Base-by-base conservation (phyloP, 2,329 filamentous ascomycete species). In the Cladosporium sp. region DNA sequence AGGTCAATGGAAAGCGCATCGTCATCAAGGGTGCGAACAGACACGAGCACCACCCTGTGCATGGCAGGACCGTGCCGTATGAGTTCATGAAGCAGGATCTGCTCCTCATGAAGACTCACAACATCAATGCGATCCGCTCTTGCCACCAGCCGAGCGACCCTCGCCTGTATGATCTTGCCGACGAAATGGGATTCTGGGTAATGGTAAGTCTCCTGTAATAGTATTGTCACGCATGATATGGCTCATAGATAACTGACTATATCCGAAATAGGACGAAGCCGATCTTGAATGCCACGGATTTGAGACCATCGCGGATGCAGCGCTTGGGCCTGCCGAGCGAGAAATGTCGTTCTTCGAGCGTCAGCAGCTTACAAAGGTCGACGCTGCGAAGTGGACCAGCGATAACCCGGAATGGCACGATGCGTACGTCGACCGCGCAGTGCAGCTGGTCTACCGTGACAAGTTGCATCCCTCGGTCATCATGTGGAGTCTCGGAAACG, bases 401-500 rank as follows among this genome's bases (percentile, higher is more conserved):
- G 75, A 85, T 61, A 85, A 85, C 54, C 75, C 77, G 1, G 70
- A 71, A 0, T 86, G 82, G 83, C 74, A 72, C 51, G 75, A 74
- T 1, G 82, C 84, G 0, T 89, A 89, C 56, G 62, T 89, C 1
- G 85, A 89, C 64, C 80, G 86, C 3, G 81, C 83, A 53, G 68
- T 74, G 32, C 81, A 85, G 51, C 68, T 88, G 52, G 74, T 89
- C 0, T 76, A 83, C 60, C 75, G 86, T 13, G 84, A 88, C 66
- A 86, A 86, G 68, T 84, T 88, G 54, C 82, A 87, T 58, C 67
- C 85, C 0, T 83, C 77, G n/a, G 74, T 89, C 46, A 81, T 89
- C 45, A 79, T 87, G 40, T 89, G 86, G 86, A 85, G 81, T 43
- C 72, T 89, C 0, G 86, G 85, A 0, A 89, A 89, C 60, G 85